phyloP scores from a whole-genome alignment of 352 stramenopile genomes.

The Phytophthora parvispora region DNA sequence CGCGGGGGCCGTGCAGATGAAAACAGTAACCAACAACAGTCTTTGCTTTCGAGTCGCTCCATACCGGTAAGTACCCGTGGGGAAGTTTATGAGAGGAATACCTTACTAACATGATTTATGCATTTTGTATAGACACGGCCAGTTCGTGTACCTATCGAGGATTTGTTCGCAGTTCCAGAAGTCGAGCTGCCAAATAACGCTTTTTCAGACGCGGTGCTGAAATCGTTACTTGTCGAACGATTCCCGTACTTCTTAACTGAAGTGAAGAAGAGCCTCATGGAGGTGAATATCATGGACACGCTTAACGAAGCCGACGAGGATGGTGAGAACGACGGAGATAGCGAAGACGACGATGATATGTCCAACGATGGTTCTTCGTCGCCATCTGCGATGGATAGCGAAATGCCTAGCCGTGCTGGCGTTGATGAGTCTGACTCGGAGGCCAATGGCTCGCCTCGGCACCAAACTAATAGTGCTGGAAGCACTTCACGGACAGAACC shows the following conservation, averaged over 20 bases:
- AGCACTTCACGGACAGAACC: conserved; percentile 41
- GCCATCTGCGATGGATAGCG: conserved; percentile 79
- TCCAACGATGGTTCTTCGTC: conserved; percentile 87
- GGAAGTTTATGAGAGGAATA: neutral
- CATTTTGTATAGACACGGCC: conserved; percentile 62
- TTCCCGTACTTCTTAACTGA: conserved; percentile 84
- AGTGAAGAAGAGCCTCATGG: conserved; percentile 77
- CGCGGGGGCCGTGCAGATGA: conserved; percentile 56
- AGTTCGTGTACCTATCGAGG: conserved; percentile 86
- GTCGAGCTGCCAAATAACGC: conserved; percentile 74
- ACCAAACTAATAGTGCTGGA: conserved; percentile 25
- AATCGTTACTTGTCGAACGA: conserved; percentile 73
- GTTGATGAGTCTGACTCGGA: conserved; percentile 75
- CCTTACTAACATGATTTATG: conserved; percentile 5
- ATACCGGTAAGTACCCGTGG: conserved; percentile 52
- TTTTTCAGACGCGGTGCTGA: conserved; percentile 79
- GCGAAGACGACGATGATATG: conserved; percentile 90
- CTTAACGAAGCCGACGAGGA: conserved; percentile 46
- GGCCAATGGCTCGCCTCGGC: conserved; percentile 44
- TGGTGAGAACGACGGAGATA: conserved; percentile 56
- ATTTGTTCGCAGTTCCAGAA: conserved; percentile 81
- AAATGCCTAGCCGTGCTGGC: conserved; percentile 55
- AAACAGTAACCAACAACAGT: conserved; percentile 40
- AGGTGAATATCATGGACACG: conserved; percentile 60
- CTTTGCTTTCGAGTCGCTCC: conserved; percentile 30